Percentiles rank a stretch among this genome's conserved stretches.
Conservation (phyloP, 2,329 filamentous ascomycete species). For the Scopulariopsis brevicaulis region DNA sequence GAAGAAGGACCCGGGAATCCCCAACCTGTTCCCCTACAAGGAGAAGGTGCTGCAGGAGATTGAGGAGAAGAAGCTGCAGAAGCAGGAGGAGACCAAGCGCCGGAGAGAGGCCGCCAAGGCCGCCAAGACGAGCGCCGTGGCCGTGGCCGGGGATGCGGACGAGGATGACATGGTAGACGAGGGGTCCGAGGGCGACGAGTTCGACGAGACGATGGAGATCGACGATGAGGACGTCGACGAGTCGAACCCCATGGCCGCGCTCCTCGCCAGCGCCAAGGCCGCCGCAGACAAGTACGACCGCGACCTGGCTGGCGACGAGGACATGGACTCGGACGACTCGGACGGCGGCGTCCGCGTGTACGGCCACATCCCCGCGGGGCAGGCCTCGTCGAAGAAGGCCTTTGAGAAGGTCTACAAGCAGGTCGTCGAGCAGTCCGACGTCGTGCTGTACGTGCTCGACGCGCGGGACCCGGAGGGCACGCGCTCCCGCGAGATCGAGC, state of each 20-base stretch:
- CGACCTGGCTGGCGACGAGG: conserved; percentile 47
- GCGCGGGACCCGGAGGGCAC: conserved; percentile 87
- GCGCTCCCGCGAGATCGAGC: conserved; percentile 80
- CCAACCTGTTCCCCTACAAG: conserved; percentile 96
- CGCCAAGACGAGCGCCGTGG: conserved; percentile 41
- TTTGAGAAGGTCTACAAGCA: conserved; percentile 96
- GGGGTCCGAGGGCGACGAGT: conserved; percentile 35
- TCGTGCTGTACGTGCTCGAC: conserved; percentile 86
- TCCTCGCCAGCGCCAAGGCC: conserved; percentile 71
- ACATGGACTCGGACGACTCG: conserved; percentile 35
- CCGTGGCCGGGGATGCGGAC: conserved; percentile 30
- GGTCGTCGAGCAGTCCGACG: conserved; percentile 79
- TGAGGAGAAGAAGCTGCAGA: conserved; percentile 72
- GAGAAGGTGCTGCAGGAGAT: conserved; percentile 91
- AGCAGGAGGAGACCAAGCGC: conserved; percentile 66
- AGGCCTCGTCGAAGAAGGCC: conserved; percentile 63
- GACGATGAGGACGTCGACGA: conserved; percentile 52
- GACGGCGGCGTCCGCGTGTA: conserved; percentile 47
- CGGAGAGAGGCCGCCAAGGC: conserved; percentile 63
- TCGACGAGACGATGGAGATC: conserved; percentile 38
- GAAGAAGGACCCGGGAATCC: conserved; percentile 97
- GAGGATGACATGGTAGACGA: conserved; percentile 35
- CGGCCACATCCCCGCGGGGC: conserved; percentile 35
- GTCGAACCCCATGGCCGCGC: conserved; percentile 83
- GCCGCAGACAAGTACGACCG: conserved; percentile 67